Percentiles rank a stretch among this genome's conserved stretches.
phyloP scores from a whole-genome alignment of 345 rosid species.

The Punica granatum region DNA sequence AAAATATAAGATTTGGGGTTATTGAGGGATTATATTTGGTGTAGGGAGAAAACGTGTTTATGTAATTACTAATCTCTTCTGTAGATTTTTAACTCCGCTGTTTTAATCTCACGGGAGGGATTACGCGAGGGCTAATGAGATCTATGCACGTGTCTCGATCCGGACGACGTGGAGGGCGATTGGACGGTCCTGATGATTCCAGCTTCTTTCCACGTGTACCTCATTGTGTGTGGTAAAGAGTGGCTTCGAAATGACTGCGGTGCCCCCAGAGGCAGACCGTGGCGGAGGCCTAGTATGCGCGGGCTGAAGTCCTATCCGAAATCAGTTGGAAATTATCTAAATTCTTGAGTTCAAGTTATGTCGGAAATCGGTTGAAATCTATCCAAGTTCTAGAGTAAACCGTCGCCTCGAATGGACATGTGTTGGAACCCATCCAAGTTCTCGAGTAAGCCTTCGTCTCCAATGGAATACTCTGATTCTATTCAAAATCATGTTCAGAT shows the following conservation, averaged over 20 bases:
- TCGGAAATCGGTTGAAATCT: too few relatives aligned
- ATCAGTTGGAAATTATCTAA: too few relatives aligned
- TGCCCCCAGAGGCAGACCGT: not conserved
- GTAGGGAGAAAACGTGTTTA: conserved; percentile 7
- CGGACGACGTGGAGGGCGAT: not conserved
- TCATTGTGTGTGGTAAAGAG: too few relatives aligned
- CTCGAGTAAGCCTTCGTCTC: too few relatives aligned
- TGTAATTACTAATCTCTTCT: not conserved
- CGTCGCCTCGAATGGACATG: too few relatives aligned
- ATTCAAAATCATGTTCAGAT: too few relatives aligned
- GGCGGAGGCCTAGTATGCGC: too few relatives aligned
- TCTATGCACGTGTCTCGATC: not conserved
- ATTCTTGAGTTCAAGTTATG: too few relatives aligned
- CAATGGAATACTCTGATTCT: too few relatives aligned
- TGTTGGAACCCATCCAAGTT: too few relatives aligned
- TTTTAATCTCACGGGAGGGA: not conserved
- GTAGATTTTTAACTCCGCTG: not conserved
- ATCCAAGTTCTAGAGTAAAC: too few relatives aligned
- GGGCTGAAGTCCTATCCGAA: too few relatives aligned
- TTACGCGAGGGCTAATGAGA: not conserved
- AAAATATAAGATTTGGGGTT: conserved; percentile 8
- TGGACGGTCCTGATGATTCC: not conserved
- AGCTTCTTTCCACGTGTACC: not conserved
- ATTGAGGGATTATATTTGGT: conserved; percentile 11
- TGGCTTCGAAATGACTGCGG: not conserved